A percentile compares a stretch with the other conserved stretches of the same genome.
These are phyloP conservation scores for Phytophthora kernoviae DNA, from an alignment of 352 stramenopile species.

Conservation along the genomic window DNA sequence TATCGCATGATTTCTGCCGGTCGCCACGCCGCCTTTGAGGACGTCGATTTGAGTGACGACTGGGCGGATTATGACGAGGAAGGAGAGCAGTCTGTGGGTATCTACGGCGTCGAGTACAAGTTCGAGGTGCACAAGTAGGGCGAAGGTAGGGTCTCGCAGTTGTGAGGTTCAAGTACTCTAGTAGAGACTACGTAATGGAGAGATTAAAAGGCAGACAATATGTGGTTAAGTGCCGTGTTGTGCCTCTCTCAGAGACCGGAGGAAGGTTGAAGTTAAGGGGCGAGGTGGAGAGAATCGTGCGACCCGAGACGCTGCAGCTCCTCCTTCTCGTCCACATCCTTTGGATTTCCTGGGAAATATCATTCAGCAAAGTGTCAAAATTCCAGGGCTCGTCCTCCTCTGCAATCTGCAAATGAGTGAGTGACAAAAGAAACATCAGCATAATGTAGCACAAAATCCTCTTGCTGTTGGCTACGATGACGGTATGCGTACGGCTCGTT, in stretches of 20 bases:
- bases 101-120: constrained; percentile 85
- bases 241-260: too few species aligned
- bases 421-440: neutral
- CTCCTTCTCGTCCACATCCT: constrained; percentile 79
- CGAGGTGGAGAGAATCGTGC: constrained; percentile 28
- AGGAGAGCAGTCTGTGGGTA: constrained; percentile 70
- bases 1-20: constrained; percentile 73
- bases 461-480: neutral
- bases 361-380: constrained; percentile 78
- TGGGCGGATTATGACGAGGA: constrained; percentile 90
- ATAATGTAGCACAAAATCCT: neutral
- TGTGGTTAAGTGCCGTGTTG: too few species aligned
- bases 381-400: constrained; percentile 77
- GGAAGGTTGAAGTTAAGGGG: constrained; percentile 6
- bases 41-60: constrained; percentile 83
- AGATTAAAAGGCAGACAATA: too few species aligned
- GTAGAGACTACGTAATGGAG: too few species aligned
- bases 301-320: constrained; percentile 49
- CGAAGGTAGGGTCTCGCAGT: neutral
- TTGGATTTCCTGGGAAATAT: constrained; percentile 82
- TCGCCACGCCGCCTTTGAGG: constrained; percentile 69
- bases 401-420: constrained; percentile 38
- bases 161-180: neutral
- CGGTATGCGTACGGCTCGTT: constrained; percentile 56
- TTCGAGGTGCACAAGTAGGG: constrained; percentile 80